phyloP scores from a whole-genome alignment of 441 rosid genomes.

The Erodium texanum region DNA sequence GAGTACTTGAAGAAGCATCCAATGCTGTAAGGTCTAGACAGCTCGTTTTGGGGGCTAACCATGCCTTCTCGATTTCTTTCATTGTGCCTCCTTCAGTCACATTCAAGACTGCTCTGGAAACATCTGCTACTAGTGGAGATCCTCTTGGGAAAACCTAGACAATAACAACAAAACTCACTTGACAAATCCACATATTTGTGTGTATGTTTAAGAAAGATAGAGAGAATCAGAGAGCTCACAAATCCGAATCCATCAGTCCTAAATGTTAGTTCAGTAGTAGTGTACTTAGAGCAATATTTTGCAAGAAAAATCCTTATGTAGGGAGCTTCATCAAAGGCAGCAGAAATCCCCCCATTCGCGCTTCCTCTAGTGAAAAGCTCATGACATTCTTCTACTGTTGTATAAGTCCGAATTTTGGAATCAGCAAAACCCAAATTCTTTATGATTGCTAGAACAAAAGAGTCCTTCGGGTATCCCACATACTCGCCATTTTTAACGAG shows the following conservation, averaged over 20 bases:
- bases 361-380: slow-evolving; percentile 38
- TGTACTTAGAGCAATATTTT: slow-evolving; percentile 39
- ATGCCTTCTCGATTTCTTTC: too few species aligned
- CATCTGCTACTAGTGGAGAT: too few species aligned
- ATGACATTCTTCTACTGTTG: slow-evolving; percentile 23
- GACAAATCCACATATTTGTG: too few species aligned
- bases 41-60: too few species aligned
- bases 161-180: too few species aligned
- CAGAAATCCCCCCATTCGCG: slow-evolving; percentile 43
- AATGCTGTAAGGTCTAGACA: too few species aligned
- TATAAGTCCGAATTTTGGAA: slow-evolving; percentile 26
- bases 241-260: slow-evolving; percentile 59
- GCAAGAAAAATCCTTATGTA: slow-evolving; percentile 29
- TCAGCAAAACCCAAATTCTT: slow-evolving; percentile 26
- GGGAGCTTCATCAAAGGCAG: slow-evolving; percentile 47
- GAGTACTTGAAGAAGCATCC: slow-evolving; percentile 31
- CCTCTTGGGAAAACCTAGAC: too few species aligned
- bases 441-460: slow-evolving; percentile 31
- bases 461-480: too few species aligned
- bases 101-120: slow-evolving; percentile 22
- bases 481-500: slow-evolving; percentile 29
- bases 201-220: background rate
- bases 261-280: slow-evolving; percentile 31
- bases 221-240: slow-evolving; percentile 36
- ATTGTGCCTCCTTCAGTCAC: slow-evolving; percentile 21